Conservation (phyloP, 1,284 basidiomycete genomes). For the Heterobasidion irregulare region DNA sequence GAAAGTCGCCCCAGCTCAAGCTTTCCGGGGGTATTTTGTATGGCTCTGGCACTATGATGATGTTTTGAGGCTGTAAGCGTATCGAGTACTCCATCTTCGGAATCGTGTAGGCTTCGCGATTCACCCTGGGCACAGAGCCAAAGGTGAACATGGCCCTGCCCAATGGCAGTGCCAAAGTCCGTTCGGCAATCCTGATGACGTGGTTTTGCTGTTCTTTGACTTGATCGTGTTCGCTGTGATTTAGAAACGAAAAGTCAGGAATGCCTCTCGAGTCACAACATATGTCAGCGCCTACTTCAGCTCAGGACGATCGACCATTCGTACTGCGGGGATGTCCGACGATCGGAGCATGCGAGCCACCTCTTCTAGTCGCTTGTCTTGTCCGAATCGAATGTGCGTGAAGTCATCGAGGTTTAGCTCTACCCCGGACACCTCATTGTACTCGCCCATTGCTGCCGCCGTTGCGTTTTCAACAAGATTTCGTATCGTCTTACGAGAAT, state of each 20-base stretch:
- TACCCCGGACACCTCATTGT: constrained; percentile 53
- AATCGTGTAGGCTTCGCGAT: constrained; percentile 70
- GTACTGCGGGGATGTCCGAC: constrained; percentile 57
- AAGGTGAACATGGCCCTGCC: constrained; percentile 87
- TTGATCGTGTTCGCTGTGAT: constrained; percentile 67
- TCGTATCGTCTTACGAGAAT: constrained; percentile 40
- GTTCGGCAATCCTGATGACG: constrained; percentile 71
- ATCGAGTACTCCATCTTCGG: constrained; percentile 77
- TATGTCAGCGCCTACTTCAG: constrained; percentile 45
- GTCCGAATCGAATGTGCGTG: constrained; percentile 77
- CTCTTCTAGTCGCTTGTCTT: constrained; percentile 81
- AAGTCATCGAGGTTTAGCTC: constrained; percentile 68
- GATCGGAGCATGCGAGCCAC: constrained; percentile 84
- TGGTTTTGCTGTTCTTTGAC: constrained; percentile 76
- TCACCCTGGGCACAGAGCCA: constrained; percentile 63
- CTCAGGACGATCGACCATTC: constrained; percentile 63
- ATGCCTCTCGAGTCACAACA: not conserved
- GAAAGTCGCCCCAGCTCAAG: constrained; percentile 91
- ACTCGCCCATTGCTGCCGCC: constrained; percentile 41
- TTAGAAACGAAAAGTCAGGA: not conserved
- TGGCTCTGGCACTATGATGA: constrained; percentile 52
- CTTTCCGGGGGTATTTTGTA: constrained; percentile 66
- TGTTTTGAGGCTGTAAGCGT: constrained; percentile 63
- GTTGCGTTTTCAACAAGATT: constrained; percentile 42
- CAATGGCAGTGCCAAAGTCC: constrained; percentile 79